These are phyloP conservation scores for Pleomassaria siparia DNA, from an alignment of 2,329 filamentous ascomycete genomes.

Conservation along the genomic window DNA sequence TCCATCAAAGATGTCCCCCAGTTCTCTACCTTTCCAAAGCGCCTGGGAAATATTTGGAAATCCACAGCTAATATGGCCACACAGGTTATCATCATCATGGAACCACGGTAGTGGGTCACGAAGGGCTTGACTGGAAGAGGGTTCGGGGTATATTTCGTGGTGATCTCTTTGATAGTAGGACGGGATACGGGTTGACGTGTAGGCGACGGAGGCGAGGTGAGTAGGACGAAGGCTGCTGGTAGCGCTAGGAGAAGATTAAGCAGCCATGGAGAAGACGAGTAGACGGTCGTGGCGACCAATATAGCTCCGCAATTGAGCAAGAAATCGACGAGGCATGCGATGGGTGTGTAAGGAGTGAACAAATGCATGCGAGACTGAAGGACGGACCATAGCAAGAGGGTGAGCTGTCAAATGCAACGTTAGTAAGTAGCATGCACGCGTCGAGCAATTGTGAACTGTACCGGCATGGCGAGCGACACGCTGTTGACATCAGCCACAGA, in stretches of 20 bases:
- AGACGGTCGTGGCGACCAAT: constrained; percentile 83
- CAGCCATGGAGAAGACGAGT: constrained; percentile 72
- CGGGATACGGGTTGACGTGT: constrained; percentile 18
- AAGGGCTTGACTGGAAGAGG: constrained; percentile 83
- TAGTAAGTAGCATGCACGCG: constrained; percentile 25
- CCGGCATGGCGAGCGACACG: constrained; percentile 82
- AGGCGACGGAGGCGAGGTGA: constrained; percentile 35
- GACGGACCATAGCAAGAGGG: constrained; percentile 83
- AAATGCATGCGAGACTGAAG: constrained; percentile 82
- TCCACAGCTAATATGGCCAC: constrained; percentile 95
- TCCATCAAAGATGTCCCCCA: constrained; percentile 99
- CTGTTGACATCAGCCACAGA: constrained; percentile 82
- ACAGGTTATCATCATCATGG: constrained; percentile 89
- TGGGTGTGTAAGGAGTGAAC: constrained; percentile 72
- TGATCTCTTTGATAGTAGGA: constrained; percentile 22
- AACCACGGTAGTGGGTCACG: constrained; percentile 85
- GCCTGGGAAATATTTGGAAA: constrained; percentile 86
- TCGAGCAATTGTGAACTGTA: constrained; percentile 49
- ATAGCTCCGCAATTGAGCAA: constrained; percentile 81
- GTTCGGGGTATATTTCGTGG: constrained; percentile 38
- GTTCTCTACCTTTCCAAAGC: constrained; percentile 98
- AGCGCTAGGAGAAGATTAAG: constrained; percentile 73
- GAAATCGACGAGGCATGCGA: constrained; percentile 77
- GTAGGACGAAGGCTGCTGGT: constrained; percentile 66
- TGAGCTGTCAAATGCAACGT: constrained; percentile 58